Base-by-base conservation (phyloP, 2,329 filamentous ascomycete genomes). In the Colletotrichum lindemuthianum region DNA sequence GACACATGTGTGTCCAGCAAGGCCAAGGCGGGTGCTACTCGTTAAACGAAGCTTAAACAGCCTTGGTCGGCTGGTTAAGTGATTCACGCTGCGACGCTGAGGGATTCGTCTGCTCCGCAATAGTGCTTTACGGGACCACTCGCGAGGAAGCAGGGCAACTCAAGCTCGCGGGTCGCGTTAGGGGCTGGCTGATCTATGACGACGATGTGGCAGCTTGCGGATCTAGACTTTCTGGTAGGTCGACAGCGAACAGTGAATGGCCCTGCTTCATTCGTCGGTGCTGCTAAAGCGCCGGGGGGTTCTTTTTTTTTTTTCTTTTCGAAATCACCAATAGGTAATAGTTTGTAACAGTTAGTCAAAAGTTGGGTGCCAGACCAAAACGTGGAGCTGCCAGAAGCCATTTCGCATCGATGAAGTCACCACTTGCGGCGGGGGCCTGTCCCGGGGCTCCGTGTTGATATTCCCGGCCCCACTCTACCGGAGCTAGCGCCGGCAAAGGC, bases 391-490 rank as follows among this genome's bases (percentile, higher is more conserved):
- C 4, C 13, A 43, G 44, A 36, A 12, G 13, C 24, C 24, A 56
- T 12, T 63, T 15, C 51, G 33, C 50, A 24, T 54, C 60, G 51
- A 67, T 67, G 65, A 67, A 67, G 65, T 67, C 65, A 67, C 51
- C 65, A 60, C 56, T 67, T 49, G 45, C 40, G 55, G n/a, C n/a
- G n/a, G n/a, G n/a, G 50, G 56, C 44, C 39, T 36, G 16, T 53
- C 52, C 65, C 60, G 60, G 48, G 24, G 40, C 51, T 52, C 41
- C 54, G 44, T 44, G 11, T 24, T 24, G 40, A n/a, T 52, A 65
- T 61, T 65, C 45, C 57, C 60, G 53, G 60, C 61, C 56, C 60
- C 56, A 60, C 60, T 37, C 8, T 10, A 11, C 52, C 60, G 56
- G 55, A 44, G 11, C 61, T 50, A 65, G 65, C 56, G 39, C 65